Evolutionary conservation across 2,329 filamentous ascomycete genomes (phyloP), one percentile per base, ranked within the genome.

Genomic region (Claviceps paspali): DNA sequence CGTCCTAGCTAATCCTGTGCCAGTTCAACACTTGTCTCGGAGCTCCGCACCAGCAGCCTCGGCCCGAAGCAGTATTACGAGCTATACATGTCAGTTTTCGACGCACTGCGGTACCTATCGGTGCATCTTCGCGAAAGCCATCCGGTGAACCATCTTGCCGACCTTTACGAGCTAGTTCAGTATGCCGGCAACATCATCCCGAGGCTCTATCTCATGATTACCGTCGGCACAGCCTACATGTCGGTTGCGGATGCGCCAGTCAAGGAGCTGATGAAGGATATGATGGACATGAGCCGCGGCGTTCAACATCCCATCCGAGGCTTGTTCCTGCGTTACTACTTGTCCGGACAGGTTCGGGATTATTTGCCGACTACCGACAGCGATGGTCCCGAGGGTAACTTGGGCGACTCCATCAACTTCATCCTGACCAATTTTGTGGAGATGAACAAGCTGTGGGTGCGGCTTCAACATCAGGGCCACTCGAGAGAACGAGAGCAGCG

Each of bases 21-120:
- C 53, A 96, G 91, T 64, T 98, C 91, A 29, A 98, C 91, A 15
- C 75, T 98, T 45, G 88, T 98, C 43, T 95, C 91, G n/a, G 91
- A 98, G 61, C 75, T 98, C 51, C 85, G 91, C 50, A 98, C 91
- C 4, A 93, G 87, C 59, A 95, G 84, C 52, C 73, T 98, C 36
- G 86, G 91, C n/a, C 91, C 91, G 24, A 98, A 98, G 62, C 91
- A 98, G 62, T 98, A 98, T 67, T 98, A 98, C 61, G 92, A 98
- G 67, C 75, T 98, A 41, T 98, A 98, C 65, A 98, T 98, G 91
- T 76, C 91, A 47, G 86, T 98, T 44, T 98, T 98, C 62, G 91
- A 98, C 67, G 88, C 92, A 45, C 66, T 98, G 56, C 86, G 91
- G 57, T 88, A 96, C 62, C 78, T 98, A 37, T 92, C 91, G 38